A percentile compares a stretch with the other conserved stretches of the same genome.
Conservation (phyloP, 2,329 filamentous ascomycete species). For the Ramichloridium luteum region DNA sequence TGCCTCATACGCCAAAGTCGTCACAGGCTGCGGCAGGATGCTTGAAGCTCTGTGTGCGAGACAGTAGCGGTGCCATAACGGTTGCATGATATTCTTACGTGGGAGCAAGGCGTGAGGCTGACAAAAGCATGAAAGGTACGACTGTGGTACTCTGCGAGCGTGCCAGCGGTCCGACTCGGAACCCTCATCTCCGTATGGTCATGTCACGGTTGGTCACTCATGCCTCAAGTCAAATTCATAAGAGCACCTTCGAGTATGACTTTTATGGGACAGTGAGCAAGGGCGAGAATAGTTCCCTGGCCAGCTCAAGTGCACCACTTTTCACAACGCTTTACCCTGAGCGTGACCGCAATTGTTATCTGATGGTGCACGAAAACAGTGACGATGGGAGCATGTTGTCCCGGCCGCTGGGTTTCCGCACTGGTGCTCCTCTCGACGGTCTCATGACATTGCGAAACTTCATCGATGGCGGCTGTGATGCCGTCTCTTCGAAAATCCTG, state of each 20-base stretch:
- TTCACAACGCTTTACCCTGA: conserved; percentile 48
- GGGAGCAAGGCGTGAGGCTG: not conserved
- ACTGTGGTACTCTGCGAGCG: conserved; percentile 36
- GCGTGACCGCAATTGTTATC: conserved; percentile 40
- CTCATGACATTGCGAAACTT: conserved; percentile 48
- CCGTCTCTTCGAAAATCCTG: conserved; percentile 39
- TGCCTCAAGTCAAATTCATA: not conserved
- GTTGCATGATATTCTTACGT: conserved; percentile 25
- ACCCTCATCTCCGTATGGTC: conserved; percentile 46
- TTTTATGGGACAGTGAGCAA: conserved; percentile 31
- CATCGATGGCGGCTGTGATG: conserved; percentile 42
- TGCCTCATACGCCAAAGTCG: conserved; percentile 30
- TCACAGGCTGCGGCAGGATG: conserved; percentile 38
- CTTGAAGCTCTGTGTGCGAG: conserved; percentile 44
- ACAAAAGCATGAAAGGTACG: conserved; percentile 30
- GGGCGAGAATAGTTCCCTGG: conserved; percentile 30
- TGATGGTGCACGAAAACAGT: conserved; percentile 41
- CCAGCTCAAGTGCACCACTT: conserved; percentile 34
- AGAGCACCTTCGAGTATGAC: not conserved
- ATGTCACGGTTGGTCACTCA: conserved; percentile 29
- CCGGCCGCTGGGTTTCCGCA: conserved; percentile 34
- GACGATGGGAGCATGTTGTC: conserved; percentile 34
- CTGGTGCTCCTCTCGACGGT: conserved; percentile 28
- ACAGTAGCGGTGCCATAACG: conserved; percentile 42
- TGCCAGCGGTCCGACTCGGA: conserved; percentile 38